phyloP scores from a whole-genome alignment of 208 protist genomes.

The Leishmania major region DNA sequence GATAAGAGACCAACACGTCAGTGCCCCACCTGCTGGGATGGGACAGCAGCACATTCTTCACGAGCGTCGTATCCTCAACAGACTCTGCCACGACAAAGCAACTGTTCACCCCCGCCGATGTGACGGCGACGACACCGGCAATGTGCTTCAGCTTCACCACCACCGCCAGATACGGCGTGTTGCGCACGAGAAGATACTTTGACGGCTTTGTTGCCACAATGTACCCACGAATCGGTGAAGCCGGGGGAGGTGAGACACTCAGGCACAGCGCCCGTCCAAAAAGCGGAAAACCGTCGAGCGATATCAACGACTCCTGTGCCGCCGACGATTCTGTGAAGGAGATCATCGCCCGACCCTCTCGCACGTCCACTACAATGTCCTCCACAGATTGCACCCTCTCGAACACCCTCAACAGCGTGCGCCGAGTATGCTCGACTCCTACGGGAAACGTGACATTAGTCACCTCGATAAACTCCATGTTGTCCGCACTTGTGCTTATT shows the following conservation, averaged over 20 bases:
- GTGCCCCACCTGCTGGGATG: conserved; percentile 43
- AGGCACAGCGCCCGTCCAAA: conserved; percentile 57
- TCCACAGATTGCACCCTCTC: conserved; percentile 36
- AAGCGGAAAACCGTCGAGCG: conserved; percentile 62
- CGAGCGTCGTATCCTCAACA: conserved; percentile 13
- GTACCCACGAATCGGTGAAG: conserved; percentile 54
- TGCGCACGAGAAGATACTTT: conserved; percentile 43
- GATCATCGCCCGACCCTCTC: conserved; percentile 48
- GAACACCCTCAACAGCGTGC: conserved; percentile 57
- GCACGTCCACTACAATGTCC: conserved; percentile 69
- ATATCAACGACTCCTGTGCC: conserved; percentile 72
- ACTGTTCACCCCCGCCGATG: conserved; percentile 40
- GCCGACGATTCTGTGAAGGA: conserved; percentile 54
- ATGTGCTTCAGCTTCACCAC: conserved; percentile 57
- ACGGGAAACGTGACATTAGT: conserved; percentile 52
- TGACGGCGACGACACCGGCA: conserved; percentile 43
- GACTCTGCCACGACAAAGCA: conserved; percentile 44
- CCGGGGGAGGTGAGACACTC: conserved; percentile 46
- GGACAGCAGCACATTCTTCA: conserved; percentile 22
- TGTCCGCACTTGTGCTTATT: neutral
- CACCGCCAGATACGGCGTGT: conserved; percentile 56
- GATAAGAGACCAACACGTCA: conserved; percentile 40
- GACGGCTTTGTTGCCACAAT: conserved; percentile 54
- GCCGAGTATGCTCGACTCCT: conserved; percentile 60
- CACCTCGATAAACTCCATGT: conserved; percentile 67